Base-by-base conservation (phyloP, 208 protist genomes). In the Tritrichomonas musculus region DNA sequence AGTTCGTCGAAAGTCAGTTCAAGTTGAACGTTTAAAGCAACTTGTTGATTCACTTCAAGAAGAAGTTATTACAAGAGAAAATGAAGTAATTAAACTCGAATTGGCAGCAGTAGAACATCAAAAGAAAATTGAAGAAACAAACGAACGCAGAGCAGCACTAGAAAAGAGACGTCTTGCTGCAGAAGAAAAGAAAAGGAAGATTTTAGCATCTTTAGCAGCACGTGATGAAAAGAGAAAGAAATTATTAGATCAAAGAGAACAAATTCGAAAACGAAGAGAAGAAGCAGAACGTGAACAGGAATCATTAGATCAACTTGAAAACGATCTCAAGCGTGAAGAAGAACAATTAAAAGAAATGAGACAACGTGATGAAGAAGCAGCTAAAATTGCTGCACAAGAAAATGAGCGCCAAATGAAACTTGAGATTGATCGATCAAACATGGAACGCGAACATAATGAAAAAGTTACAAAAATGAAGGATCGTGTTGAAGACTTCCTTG, bases 71-170 rank as follows among this genome's bases (percentile, higher is more conserved):
- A 39, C 41, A 0, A 47, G 73, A 47, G 73, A 82, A 41, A 39
- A 30, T 50, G 73, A 82, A 50, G 73, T 82, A 1, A 41, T 82
- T 5, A 82, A 82, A 82, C 73, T 82, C 8, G 73, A 82, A 82
- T 30, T 39, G 8, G 73, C 33, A 20, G 73, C 73, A 53, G 33
- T 82, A 17, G 73, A 82, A 17, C 73, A 82, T 82, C 73, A 82
- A 50, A 82, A 82, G 41, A 82, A 82, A 17, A 82, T 82, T 27
- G 73, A 82, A 82, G 73, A 82, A 82, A 82, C 73, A 50, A 82
- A 82, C 73, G 41, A 82, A 41, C 33, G 41, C 17, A 44, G 73
- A 50, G 73, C 73, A 47, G 73, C 73, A n/a, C 22, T 82, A n/a
- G 73, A 82, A 50, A 30, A 39, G 11, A 30, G 73, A 25, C 2